A percentile compares a stretch with the other conserved stretches of the same genome.
phyloP scores from a whole-genome alignment of 495 filamentous ascomycete genomes.

The Penicillium manginii region DNA sequence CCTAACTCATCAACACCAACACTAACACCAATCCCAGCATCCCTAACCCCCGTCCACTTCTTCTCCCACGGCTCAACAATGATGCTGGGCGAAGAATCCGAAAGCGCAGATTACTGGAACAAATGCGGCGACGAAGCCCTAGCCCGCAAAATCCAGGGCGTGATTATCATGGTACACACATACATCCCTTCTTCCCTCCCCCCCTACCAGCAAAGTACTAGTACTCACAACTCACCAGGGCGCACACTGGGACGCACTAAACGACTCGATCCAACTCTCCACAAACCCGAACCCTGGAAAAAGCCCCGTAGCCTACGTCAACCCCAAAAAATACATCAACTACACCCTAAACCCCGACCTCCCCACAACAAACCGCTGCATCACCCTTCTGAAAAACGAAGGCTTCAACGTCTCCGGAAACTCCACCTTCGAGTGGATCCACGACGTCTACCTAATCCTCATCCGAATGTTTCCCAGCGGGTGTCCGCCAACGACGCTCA shows the following conservation, averaged over 20 bases:
- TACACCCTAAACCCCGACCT: slow-evolving; percentile 62
- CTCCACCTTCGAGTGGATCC: slow-evolving; percentile 62
- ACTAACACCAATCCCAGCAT: neutral
- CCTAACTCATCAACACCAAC: neutral
- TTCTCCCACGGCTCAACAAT: slow-evolving; percentile 71
- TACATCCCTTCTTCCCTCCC: neutral
- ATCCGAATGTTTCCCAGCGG: slow-evolving; percentile 63
- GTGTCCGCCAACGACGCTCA: slow-evolving; percentile 61
- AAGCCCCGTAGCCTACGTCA: slow-evolving; percentile 61
- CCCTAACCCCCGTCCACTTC: slow-evolving; percentile 62
- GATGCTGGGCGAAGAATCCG: slow-evolving; percentile 65
- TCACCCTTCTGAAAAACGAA: slow-evolving; percentile 43
- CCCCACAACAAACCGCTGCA: slow-evolving; percentile 44
- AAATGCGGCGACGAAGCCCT: slow-evolving; percentile 63
- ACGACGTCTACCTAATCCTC: slow-evolving; percentile 65
- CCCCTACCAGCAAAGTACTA: neutral
- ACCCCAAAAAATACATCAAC: slow-evolving; percentile 59
- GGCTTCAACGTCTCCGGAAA: slow-evolving; percentile 57
- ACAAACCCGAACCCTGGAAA: slow-evolving; percentile 59
- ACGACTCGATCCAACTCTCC: slow-evolving; percentile 55
- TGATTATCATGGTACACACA: slow-evolving; percentile 61
- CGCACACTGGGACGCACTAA: slow-evolving; percentile 60
- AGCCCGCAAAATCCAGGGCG: slow-evolving; percentile 56
- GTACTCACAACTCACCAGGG: slow-evolving; percentile 33
- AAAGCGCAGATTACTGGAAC: slow-evolving; percentile 63